Base-by-base conservation (phyloP, 2,329 filamentous ascomycete species). In the Fusarium caatingaense region DNA sequence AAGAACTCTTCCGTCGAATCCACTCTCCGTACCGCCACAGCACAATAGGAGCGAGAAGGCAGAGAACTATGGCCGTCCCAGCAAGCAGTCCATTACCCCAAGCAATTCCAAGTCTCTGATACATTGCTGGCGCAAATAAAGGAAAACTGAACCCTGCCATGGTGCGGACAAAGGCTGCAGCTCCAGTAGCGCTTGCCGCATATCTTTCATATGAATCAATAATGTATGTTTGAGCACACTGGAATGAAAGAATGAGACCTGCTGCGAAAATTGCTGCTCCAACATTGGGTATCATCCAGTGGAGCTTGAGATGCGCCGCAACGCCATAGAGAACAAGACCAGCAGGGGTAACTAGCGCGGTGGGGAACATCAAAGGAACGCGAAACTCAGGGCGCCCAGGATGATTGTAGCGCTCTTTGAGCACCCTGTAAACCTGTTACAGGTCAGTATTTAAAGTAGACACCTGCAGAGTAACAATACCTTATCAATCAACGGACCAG, bases 191-290 rank as follows among this genome's bases (percentile, higher is more conserved):
- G 10, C 34, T 80, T 4, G 80, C 80, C 0, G 79, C 77, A 55
- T 78, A 79, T 32, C 75, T 72, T 54, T 78, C 78, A 60, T 81
- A 81, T 8, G 85, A 86, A 47, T 89, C 87, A 13, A 88, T 83
- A 4, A 89, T 81, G 58, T 90, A 90, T 0, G 87, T 87, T 68
- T 88, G 85, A 34, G 86, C 83, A 25, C 86, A 86, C 75, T 87
- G 86, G 66, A 89, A 91, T 0, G 83, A 81, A 1, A 87, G 80
- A 48, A 89, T 85, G 56, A 87, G 83, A 0, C 87, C 88, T 1
- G 83, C 77, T 0, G 86, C 69, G 20, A 82, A 78, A 1, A 80
- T 74, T 1, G 71, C 78, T 10, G 86, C 85, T 2, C 88, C 89
- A 37, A 90, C 81, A 62, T 90, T 0, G 88, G 34, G 34, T n/a